Conservation (phyloP, 2,329 filamentous ascomycete genomes). For the Orbilia blumenaviensis region DNA sequence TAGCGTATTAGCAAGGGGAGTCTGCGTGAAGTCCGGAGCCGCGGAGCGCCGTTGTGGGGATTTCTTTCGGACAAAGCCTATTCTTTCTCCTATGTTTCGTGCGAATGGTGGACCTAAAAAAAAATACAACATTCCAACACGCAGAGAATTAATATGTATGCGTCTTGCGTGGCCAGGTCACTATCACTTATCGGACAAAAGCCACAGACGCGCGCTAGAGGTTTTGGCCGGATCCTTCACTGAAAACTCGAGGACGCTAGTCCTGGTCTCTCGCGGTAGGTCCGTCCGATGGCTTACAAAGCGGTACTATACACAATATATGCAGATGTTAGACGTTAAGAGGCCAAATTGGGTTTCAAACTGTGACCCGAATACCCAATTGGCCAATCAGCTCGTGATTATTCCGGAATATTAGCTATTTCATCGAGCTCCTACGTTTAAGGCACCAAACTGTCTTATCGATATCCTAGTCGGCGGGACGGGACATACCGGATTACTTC, state of each 20-base stretch:
- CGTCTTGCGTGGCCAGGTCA: background rate
- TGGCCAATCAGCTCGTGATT: too few species aligned
- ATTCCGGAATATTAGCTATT: too few species aligned
- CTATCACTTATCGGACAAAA: background rate
- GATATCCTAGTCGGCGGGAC: too few species aligned
- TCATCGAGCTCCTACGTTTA: too few species aligned
- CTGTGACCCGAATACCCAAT: background rate
- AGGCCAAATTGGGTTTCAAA: too few species aligned
- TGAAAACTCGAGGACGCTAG: background rate
- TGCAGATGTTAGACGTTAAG: too few species aligned
- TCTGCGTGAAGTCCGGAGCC: background rate
- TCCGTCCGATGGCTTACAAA: constrained; percentile 7
- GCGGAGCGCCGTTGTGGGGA: constrained; percentile 30
- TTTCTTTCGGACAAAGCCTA: constrained; percentile 13
- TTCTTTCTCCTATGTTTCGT: background rate
- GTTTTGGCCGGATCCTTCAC: background rate
- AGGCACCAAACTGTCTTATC: too few species aligned
- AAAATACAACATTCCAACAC: constrained; percentile 27
- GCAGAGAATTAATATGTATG: too few species aligned
- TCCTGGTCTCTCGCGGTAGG: background rate
- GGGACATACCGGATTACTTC: too few species aligned
- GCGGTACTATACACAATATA: too few species aligned
- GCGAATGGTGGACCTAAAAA: background rate
- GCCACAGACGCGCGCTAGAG: constrained; percentile 10
- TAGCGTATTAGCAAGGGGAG: too few species aligned